Conservation (phyloP, 345 rosid genomes). For the Hirschfeldia incana region DNA sequence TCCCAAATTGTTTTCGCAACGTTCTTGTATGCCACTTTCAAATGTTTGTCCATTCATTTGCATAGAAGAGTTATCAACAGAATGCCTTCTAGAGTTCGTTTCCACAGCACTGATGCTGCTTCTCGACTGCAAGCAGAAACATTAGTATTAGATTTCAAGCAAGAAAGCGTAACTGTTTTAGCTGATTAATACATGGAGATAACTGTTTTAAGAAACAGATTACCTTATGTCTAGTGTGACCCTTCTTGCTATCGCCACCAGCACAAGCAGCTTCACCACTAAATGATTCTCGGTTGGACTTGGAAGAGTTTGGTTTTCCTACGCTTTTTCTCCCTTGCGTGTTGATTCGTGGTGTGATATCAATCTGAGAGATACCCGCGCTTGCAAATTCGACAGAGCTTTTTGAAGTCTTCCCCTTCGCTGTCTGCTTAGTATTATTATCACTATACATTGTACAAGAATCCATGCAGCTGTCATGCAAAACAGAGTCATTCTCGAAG, state of each 20-base stretch:
- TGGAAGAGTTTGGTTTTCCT: constrained; percentile 44
- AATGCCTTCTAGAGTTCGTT: constrained; percentile 41
- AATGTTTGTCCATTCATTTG: constrained; percentile 39
- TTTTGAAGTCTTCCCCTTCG: constrained; percentile 37
- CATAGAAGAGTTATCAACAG: constrained; percentile 40
- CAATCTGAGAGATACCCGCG: constrained; percentile 40
- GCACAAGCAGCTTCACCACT: constrained; percentile 24
- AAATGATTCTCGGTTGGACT: constrained; percentile 46
- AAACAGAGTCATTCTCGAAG: constrained; percentile 42
- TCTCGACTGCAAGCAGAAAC: constrained; percentile 45
- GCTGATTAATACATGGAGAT: background rate
- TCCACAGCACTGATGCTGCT: constrained; percentile 42
- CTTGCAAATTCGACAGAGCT: constrained; percentile 29
- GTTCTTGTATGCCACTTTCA: constrained; percentile 40
- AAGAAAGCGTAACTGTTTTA: background rate
- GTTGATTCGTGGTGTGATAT: constrained; percentile 42
- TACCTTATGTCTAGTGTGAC: constrained; percentile 54
- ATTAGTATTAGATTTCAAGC: background rate
- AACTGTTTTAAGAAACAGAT: background rate
- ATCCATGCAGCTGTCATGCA: constrained; percentile 14
- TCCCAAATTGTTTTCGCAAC: constrained; percentile 30
- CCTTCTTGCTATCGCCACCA: constrained; percentile 36
- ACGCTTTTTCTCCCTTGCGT: constrained; percentile 47
- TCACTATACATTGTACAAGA: constrained; percentile 35
- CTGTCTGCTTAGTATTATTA: constrained; percentile 38